A percentile compares a stretch with the other conserved stretches of the same genome.
Conservation (phyloP, 495 filamentous ascomycete genomes). For the Penicillium manginii region DNA sequence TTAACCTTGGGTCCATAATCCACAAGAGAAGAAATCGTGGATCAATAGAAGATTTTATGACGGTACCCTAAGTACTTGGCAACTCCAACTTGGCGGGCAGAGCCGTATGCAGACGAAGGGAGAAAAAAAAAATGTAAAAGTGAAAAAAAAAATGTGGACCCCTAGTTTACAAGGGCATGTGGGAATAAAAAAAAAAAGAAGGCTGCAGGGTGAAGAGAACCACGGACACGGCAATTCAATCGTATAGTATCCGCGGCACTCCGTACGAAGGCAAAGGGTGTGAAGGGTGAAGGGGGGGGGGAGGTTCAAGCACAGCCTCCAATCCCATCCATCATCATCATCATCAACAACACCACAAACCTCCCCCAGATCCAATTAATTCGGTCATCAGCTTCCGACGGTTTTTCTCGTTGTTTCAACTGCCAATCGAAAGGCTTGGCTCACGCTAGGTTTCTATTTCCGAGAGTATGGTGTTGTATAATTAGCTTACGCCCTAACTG, state of each 20-base stretch:
- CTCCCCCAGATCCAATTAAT: not conserved
- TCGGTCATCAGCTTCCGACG: slow-evolving; percentile 2
- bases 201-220: slow-evolving; percentile 2
- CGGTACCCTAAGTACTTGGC: not conserved
- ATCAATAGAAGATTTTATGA: not conserved
- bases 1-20: not conserved
- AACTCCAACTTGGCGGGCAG: slow-evolving; percentile 27
- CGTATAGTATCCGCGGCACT: not conserved
- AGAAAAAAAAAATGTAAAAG: not conserved
- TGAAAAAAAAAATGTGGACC: slow-evolving; percentile 31
- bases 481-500: slow-evolving; percentile 4
- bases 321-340: no score
- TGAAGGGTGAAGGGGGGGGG: not conserved
- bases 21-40: no score
- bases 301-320: slow-evolving; percentile 1
- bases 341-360: not conserved
- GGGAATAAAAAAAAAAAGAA: slow-evolving; percentile 11
- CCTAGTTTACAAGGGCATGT: slow-evolving; percentile 15
- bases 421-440: not conserved
- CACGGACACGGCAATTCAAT: slow-evolving; percentile 5
- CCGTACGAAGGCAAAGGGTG: not conserved
- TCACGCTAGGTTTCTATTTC: not conserved
- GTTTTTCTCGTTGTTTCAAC: not conserved
- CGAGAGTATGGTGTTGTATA: not conserved
- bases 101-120: slow-evolving; percentile 20